Percentiles rank a stretch among this genome's conserved stretches.
These are phyloP conservation scores for Podospora tetraspora DNA, from an alignment of 495 filamentous ascomycete species.

Conservation along the genomic window DNA sequence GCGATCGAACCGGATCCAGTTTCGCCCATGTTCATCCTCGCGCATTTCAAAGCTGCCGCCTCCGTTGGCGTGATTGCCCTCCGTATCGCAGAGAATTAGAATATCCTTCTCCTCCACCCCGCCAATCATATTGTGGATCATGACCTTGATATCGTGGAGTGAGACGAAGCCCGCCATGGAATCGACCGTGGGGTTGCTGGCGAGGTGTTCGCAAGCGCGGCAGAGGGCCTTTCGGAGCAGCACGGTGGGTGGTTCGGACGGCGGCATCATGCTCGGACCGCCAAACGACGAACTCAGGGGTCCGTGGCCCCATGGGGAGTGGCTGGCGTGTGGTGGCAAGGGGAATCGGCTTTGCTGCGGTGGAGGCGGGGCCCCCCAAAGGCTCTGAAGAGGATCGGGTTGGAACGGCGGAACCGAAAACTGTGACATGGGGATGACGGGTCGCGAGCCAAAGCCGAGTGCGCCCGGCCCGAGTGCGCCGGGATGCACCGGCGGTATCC, in stretches of 20 bases:
- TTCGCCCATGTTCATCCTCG: slow-evolving; percentile 38
- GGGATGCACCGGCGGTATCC: not conserved
- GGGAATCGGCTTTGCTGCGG: slow-evolving; percentile 18
- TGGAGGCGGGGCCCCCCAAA: slow-evolving; percentile 27
- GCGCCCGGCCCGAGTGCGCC: not conserved
- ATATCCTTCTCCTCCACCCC: slow-evolving; percentile 65
- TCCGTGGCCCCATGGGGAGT: slow-evolving; percentile 28
- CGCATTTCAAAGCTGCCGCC: slow-evolving; percentile 74
- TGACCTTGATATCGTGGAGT: slow-evolving; percentile 58
- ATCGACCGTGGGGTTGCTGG: slow-evolving; percentile 28
- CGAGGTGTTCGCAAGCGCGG: slow-evolving; percentile 43
- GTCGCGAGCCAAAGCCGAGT: not conserved
- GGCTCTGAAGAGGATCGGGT: slow-evolving; percentile 27
- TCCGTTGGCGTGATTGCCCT: slow-evolving; percentile 80
- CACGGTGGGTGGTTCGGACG: slow-evolving; percentile 34
- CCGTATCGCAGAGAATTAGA: slow-evolving; percentile 85
- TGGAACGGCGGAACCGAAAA: slow-evolving; percentile 25
- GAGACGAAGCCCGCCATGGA: slow-evolving; percentile 57
- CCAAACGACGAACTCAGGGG: slow-evolving; percentile 26
- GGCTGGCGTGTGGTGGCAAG: slow-evolving; percentile 22
- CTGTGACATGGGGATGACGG: not conserved
- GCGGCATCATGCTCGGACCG: slow-evolving; percentile 13
- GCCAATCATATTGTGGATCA: slow-evolving; percentile 61
- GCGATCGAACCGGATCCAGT: slow-evolving; percentile 59
- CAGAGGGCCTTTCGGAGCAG: slow-evolving; percentile 47